Percentiles rank a stretch among this genome's conserved stretches.
phyloP scores from a whole-genome alignment of 1,139 yeast species.

The Diutina ranongensis region DNA sequence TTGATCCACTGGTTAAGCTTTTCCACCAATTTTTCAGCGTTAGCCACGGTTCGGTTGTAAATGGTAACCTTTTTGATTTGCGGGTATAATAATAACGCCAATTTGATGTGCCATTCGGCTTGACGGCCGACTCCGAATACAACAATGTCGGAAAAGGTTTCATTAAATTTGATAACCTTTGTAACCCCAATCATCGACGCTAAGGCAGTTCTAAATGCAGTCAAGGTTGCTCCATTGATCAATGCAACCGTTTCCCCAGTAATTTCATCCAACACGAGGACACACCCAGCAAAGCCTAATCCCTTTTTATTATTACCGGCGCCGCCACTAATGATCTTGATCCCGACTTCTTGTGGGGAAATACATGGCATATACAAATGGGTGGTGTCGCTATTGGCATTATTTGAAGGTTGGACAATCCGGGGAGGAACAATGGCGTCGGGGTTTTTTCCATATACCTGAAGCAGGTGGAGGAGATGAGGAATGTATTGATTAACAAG shows the following conservation, averaged over 20 bases:
- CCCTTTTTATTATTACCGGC: slow-evolving; percentile 22
- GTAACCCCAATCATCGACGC: slow-evolving; percentile 40
- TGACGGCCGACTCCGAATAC: slow-evolving; percentile 62
- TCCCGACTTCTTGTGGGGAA: slow-evolving; percentile 34
- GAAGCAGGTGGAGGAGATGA: not conserved
- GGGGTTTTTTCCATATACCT: slow-evolving; percentile 15
- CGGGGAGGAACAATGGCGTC: slow-evolving; percentile 24
- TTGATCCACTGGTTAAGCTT: not conserved
- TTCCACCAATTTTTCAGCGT: slow-evolving; percentile 26
- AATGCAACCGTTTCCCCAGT: slow-evolving; percentile 44
- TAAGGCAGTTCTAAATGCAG: slow-evolving; percentile 62
- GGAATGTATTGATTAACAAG: slow-evolving; percentile 16
- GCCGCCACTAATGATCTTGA: slow-evolving; percentile 41
- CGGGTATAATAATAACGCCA: slow-evolving; percentile 33
- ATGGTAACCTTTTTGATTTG: slow-evolving; percentile 29
- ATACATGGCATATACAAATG: slow-evolving; percentile 60
- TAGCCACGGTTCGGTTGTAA: slow-evolving; percentile 33
- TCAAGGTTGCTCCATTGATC: slow-evolving; percentile 45
- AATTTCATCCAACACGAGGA: slow-evolving; percentile 35
- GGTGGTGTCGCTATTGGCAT: slow-evolving; percentile 21
- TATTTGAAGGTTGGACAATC: slow-evolving; percentile 18
- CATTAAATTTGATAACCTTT: slow-evolving; percentile 13
- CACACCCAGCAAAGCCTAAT: slow-evolving; percentile 41
- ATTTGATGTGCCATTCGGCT: slow-evolving; percentile 51
- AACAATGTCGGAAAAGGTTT: slow-evolving; percentile 13